Percentiles rank a stretch among this genome's conserved stretches.
Evolutionary conservation across 257 asterid genomes (phyloP).

Genomic region (Solanum ahanhuiri): DNA sequence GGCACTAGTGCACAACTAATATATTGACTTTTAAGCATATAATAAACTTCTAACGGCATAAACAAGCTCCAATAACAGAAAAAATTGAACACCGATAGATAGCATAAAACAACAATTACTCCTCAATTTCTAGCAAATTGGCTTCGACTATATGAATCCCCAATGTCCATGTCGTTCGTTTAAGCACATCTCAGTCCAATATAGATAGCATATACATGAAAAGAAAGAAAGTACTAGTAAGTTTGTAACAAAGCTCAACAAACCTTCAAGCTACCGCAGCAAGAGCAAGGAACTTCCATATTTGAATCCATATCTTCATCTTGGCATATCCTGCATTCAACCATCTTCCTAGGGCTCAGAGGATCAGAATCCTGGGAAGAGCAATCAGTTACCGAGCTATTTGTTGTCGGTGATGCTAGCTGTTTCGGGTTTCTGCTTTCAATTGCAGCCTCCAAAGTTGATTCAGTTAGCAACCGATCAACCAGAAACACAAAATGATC

Average conservation of each 20-base stretch:
- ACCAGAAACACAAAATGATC: constrained; percentile 95
- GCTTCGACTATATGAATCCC: not conserved
- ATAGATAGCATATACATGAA: not conserved
- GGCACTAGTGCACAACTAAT: not conserved
- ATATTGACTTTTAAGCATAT: not conserved
- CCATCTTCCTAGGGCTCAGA: constrained; percentile 53
- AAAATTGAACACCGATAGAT: not conserved
- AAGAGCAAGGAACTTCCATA: constrained; percentile 96
- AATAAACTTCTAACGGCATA: not conserved
- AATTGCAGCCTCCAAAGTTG: constrained; percentile 89
- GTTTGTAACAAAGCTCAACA: not conserved
- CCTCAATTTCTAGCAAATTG: not conserved
- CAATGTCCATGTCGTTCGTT: not conserved
- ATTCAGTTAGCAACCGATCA: constrained; percentile 89
- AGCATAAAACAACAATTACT: not conserved
- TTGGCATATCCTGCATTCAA: constrained; percentile 94
- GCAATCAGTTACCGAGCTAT: constrained; percentile 23
- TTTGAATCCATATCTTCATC: constrained; percentile 74
- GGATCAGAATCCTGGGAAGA: constrained; percentile 24
- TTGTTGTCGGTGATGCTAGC: constrained; percentile 8
- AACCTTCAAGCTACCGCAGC: constrained; percentile 96
- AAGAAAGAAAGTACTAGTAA: not conserved
- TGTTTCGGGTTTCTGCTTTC: constrained; percentile 49
- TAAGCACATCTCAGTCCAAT: not conserved
- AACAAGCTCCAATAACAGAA: not conserved